Evolutionary conservation across 331 rosid species (phyloP).

Genomic region (Quercus phellos): DNA sequence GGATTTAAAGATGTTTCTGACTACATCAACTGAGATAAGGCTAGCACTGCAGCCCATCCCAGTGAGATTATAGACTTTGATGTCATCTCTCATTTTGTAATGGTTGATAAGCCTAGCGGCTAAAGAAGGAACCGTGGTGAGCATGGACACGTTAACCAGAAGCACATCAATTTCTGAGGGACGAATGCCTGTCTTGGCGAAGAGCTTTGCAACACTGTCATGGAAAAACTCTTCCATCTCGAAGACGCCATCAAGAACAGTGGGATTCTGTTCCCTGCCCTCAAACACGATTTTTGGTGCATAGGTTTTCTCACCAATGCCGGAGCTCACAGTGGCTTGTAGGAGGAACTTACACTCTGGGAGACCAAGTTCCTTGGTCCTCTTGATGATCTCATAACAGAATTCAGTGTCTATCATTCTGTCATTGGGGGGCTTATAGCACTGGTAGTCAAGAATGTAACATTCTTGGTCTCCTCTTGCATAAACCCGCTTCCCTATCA

Average conservation of each 20-base stretch:
- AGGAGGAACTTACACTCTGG: conserved; percentile 69
- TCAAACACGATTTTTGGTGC: conserved; percentile 63
- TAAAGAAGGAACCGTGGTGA: conserved; percentile 54
- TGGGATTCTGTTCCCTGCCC: conserved; percentile 52
- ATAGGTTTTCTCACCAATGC: conserved; percentile 86
- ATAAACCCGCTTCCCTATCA: conserved; percentile 47
- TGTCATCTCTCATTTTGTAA: conserved; percentile 64
- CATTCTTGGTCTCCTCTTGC: conserved; percentile 51
- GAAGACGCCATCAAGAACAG: conserved; percentile 32
- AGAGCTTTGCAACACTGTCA: conserved; percentile 52
- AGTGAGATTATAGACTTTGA: conserved; percentile 68
- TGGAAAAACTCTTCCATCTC: conserved; percentile 86
- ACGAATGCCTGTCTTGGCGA: conserved; percentile 42
- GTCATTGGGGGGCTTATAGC: conserved; percentile 67
- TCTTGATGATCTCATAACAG: conserved; percentile 50
- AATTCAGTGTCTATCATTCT: conserved; percentile 51
- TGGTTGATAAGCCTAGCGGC: conserved; percentile 52
- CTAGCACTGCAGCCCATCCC: conserved; percentile 98
- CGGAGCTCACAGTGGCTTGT: conserved; percentile 77
- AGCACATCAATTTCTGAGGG: conserved; percentile 70
- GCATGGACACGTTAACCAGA: conserved; percentile 78
- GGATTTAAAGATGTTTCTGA: conserved; percentile 47
- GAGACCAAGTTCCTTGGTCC: conserved; percentile 54
- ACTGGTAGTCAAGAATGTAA: conserved; percentile 65
- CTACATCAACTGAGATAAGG: conserved; percentile 58